Evolutionary conservation across 2,329 filamentous ascomycete species (phyloP).

Genomic region (Epichloe sylvatica): DNA sequence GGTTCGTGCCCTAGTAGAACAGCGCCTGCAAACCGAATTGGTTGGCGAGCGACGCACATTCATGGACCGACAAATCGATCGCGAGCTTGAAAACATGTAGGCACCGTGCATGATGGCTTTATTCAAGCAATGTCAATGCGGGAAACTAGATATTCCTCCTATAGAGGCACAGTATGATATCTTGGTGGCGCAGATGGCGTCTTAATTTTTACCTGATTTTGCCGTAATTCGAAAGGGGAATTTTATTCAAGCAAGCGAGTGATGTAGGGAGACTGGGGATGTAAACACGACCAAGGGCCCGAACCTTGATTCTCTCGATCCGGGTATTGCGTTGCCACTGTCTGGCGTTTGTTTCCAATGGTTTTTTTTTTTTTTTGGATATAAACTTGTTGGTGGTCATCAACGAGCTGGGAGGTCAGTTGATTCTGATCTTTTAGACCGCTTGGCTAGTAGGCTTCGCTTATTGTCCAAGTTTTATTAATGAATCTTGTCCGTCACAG

Average conservation of each 20-base stretch:
- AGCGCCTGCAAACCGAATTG: constrained; percentile 81
- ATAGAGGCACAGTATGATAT: not conserved
- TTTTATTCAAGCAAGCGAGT: not conserved
- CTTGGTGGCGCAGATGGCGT: not conserved
- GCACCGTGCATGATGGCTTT: not conserved
- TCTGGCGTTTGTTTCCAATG: constrained; percentile 1
- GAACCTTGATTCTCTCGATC: not conserved
- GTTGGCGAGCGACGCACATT: constrained; percentile 75
- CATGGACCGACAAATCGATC: constrained; percentile 86
- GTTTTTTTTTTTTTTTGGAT: not conserved
- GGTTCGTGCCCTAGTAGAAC: constrained; percentile 78
- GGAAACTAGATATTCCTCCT: not conserved
- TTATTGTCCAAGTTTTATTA: not conserved
- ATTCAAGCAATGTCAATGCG: not conserved
- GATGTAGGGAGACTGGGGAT: not conserved
- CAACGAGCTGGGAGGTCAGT: not conserved
- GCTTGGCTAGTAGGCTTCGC: not conserved
- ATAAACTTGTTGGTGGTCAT: not conserved
- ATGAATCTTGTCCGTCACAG: not conserved
- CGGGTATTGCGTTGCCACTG: not conserved
- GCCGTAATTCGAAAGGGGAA: not conserved
- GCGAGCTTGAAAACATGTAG: constrained; percentile 87
- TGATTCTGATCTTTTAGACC: not conserved
- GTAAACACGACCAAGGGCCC: not conserved
- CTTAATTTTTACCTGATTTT: not conserved